These are phyloP conservation scores for Adiantum capillusveneris DNA, from an alignment of 75 land plant genomes.

Conservation along the genomic window DNA sequence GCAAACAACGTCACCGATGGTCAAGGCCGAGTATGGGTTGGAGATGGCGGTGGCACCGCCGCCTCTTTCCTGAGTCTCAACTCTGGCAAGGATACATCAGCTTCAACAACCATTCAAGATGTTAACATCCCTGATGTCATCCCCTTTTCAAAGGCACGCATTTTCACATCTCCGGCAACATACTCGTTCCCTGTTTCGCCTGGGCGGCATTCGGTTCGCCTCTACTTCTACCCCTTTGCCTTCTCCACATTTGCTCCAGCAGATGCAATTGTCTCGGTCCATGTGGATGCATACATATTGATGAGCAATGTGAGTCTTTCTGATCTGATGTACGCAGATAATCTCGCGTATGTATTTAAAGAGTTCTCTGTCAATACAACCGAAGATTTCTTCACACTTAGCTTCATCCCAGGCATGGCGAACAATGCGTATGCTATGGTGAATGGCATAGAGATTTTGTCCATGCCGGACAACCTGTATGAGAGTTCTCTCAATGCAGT, in stretches of 20 bases:
- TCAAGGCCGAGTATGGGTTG: too few relatives aligned
- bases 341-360: not conserved
- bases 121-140: constrained; percentile 44
- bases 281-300: constrained; percentile 7
- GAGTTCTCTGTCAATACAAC: constrained; percentile 10
- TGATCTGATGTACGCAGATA: constrained; percentile 16
- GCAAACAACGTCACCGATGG: too few relatives aligned
- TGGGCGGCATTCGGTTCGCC: constrained; percentile 40
- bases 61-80: not conserved
- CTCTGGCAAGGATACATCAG: constrained; percentile 2
- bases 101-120: constrained; percentile 28
- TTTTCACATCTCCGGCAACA: constrained; percentile 27
- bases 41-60: too few relatives aligned
- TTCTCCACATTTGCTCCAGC: constrained; percentile 12
- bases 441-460: constrained; percentile 17
- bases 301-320: constrained; percentile 13
- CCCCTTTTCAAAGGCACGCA: constrained; percentile 49
- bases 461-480: constrained; percentile 13
- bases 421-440: constrained; percentile 1
- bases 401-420: constrained; percentile 36
- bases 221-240: constrained; percentile 58
- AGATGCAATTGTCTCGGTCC: constrained; percentile 32
- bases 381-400: constrained; percentile 24
- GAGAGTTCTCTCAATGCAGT: not conserved
- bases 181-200: constrained; percentile 37